These are phyloP conservation scores for Ilyonectria sp. DNA, from an alignment of 2,329 filamentous ascomycete species.

Conservation along the genomic window DNA sequence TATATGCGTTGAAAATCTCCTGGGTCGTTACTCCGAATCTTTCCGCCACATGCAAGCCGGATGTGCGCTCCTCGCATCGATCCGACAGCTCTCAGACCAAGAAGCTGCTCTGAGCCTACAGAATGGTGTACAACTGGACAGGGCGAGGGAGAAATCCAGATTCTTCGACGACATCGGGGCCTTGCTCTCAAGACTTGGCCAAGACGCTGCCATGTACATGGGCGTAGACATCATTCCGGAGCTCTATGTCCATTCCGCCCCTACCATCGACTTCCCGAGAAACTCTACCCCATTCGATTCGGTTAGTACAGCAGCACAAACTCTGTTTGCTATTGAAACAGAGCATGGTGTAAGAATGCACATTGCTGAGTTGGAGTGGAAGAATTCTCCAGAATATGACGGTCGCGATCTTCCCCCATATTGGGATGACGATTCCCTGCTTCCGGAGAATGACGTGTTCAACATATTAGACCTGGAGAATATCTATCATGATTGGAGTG, in stretches of 20 bases:
- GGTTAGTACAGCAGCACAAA: not conserved
- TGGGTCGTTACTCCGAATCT: slow-evolving; percentile 41
- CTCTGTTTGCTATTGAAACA: slow-evolving; percentile 26
- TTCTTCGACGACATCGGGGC: slow-evolving; percentile 31
- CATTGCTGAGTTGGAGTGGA: slow-evolving; percentile 3
- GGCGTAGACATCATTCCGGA: slow-evolving; percentile 36
- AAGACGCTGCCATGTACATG: slow-evolving; percentile 35
- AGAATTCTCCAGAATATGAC: not conserved
- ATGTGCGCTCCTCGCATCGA: slow-evolving; percentile 30
- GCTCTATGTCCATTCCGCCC: slow-evolving; percentile 21
- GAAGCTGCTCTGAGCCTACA: not conserved
- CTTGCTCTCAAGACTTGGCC: slow-evolving; percentile 36
- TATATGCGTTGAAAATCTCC: slow-evolving; percentile 43
- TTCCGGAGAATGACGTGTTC: not conserved
- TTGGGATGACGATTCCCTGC: not conserved
- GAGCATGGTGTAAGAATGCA: slow-evolving; percentile 24
- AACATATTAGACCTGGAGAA: slow-evolving; percentile 17
- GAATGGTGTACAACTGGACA: not conserved
- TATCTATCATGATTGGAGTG: slow-evolving; percentile 20
- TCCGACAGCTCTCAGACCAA: not conserved
- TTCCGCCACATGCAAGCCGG: slow-evolving; percentile 42
- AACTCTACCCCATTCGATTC: slow-evolving; percentile 34
- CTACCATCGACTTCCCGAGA: slow-evolving; percentile 17
- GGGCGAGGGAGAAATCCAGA: not conserved
- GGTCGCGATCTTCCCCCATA: not conserved